Evolutionary conservation across 1,284 basidiomycete genomes (phyloP), one percentile per base, ranked within the genome.

Genomic region (Xanthoconium separans): DNA sequence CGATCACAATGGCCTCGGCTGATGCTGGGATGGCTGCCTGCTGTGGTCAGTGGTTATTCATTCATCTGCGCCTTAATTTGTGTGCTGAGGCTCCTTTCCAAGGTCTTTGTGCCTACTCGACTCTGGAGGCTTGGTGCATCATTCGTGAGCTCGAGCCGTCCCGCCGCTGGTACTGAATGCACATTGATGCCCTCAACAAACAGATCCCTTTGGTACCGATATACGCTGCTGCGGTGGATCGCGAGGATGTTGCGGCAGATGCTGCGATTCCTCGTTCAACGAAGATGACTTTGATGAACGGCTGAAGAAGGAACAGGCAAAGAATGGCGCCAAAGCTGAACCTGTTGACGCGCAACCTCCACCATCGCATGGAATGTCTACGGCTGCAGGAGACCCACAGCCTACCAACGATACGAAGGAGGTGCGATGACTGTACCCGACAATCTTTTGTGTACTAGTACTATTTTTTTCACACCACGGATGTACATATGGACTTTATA

Each of bases 211-310:
- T 37, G 67, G 67, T 37, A 51, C 62, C 20, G 54, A 60, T 22
- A 44, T 39, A 22, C 39, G 20, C 18, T 68, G 66, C 43, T 72
- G 69, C 11, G 53, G 66, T 49, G 70, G 68, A 12, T 53, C 57
- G 27, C 55, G 55, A 51, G 69, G 66, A 11, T 71, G 65, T 37
- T 69, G 69, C 39, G 57, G 59, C 18, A 57, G 62, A 42, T 71
- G 70, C 39, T 69, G 49, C 16, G 57, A 67, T 20, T 58, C 60
- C 13, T 64, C 65, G 27, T 72, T 72, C 51, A 41, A 72, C 50
- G 29, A 60, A 12, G 67, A 72, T 40, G 56, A 60, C 49, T 64
- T 71, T 47, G 69, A 72, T 33, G 69, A 71, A 41, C 66, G 56
- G 31, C 15, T 69, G 54, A 69, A 55, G 43, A 59, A 49, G 50